These are phyloP conservation scores for Leccinum griseonigrum DNA, from an alignment of 1,284 basidiomycete genomes.

Conservation along the genomic window DNA sequence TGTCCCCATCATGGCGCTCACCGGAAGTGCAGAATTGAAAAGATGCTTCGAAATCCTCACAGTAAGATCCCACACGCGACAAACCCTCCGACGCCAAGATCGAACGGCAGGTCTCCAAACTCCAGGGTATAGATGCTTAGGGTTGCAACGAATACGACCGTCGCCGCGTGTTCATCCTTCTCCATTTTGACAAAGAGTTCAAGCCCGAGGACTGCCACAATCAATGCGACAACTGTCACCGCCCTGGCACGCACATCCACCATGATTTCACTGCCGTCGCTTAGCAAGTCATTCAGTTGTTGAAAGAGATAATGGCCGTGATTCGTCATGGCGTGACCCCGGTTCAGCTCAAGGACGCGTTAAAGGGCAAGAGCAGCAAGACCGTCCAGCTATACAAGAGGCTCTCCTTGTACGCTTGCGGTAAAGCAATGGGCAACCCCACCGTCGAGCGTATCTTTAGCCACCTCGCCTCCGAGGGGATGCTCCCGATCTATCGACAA, in stretches of 20 bases:
- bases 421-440: constrained; percentile 45
- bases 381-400: constrained; percentile 48
- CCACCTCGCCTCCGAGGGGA: constrained; percentile 44
- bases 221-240: constrained; percentile 75
- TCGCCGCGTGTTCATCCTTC: constrained; percentile 83
- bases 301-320: constrained; percentile 42
- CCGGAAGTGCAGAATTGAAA: no score
- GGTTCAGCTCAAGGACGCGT: constrained; percentile 52
- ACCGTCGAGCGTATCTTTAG: constrained; percentile 63
- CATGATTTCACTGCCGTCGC: constrained; percentile 57
- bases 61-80: no score
- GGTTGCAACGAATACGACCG: constrained; percentile 85
- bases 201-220: constrained; percentile 53
- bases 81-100: no score
- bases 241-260: constrained; percentile 38
- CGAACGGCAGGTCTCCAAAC: constrained; percentile 34
- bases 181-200: constrained; percentile 70
- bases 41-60: no score
- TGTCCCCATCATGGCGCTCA: no score
- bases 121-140: constrained; percentile 61
- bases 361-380: constrained; percentile 56
- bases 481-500: constrained; percentile 38
- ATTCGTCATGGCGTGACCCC: constrained; percentile 41
- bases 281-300: constrained; percentile 47
- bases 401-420: constrained; percentile 53